A percentile compares a stretch with the other conserved stretches of the same genome.
phyloP scores from a whole-genome alignment of 148 eudicot genomes.

The Diospyros lotus region DNA sequence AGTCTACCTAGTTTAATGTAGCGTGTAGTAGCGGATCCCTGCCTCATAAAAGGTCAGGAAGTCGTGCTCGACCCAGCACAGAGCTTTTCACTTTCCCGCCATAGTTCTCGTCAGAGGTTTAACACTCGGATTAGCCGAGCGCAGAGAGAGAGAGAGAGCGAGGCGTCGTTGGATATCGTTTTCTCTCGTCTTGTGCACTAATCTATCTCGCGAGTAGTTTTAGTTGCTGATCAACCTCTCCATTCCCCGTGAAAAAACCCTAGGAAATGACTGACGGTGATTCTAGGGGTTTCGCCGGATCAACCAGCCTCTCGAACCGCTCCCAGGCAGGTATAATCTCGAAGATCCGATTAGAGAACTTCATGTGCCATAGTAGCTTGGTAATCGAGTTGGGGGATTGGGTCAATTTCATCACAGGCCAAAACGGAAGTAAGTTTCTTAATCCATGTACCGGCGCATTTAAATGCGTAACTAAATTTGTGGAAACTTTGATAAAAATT shows the following conservation, averaged over 20 bases:
- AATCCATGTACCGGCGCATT: background rate
- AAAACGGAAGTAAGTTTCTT: slow-evolving; percentile 76
- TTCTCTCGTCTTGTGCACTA: background rate
- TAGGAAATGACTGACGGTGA: slow-evolving; percentile 35
- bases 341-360: slow-evolving; percentile 71
- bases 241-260: background rate
- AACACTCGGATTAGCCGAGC: too few species aligned
- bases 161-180: background rate
- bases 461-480: background rate
- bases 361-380: slow-evolving; percentile 87
- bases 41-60: background rate
- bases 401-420: slow-evolving; percentile 93
- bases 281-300: slow-evolving; percentile 27
- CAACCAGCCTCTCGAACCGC: slow-evolving; percentile 15
- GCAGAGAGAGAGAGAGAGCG: background rate
- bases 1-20: too few species aligned
- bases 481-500: background rate
- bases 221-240: background rate
- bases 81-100: background rate
- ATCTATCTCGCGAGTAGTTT: too few species aligned
- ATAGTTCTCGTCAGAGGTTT: background rate
- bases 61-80: background rate
- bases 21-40: too few species aligned
- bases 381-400: slow-evolving; percentile 68
- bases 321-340: slow-evolving; percentile 59